These are phyloP conservation scores for Mycena pura DNA, from an alignment of 768 basidiomycete species.

Conservation along the genomic window DNA sequence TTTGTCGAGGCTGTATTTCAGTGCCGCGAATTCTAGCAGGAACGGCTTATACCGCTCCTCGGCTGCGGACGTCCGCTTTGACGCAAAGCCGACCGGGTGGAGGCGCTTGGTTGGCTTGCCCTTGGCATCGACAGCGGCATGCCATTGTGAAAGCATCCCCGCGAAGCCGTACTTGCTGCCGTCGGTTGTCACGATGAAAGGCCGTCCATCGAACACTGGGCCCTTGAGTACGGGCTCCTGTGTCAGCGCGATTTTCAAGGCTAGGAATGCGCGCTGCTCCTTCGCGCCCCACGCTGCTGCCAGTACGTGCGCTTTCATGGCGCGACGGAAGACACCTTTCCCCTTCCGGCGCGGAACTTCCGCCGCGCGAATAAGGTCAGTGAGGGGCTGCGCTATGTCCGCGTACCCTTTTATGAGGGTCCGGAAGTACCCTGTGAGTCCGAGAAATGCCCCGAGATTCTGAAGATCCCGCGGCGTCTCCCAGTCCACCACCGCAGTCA, in stretches of 20 bases:
- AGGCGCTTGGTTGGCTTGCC: slow-evolving; percentile 16
- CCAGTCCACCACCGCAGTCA: slow-evolving; percentile 46
- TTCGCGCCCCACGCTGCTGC: slow-evolving; percentile 14
- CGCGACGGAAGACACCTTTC: slow-evolving; percentile 35
- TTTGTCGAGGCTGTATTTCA: slow-evolving; percentile 28
- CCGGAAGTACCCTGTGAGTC: slow-evolving; percentile 37
- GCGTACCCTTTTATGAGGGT: slow-evolving; percentile 42
- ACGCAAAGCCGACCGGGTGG: slow-evolving; percentile 35
- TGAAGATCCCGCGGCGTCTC: slow-evolving; percentile 11
- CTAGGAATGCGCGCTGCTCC: slow-evolving; percentile 32
- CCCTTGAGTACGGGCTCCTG: slow-evolving; percentile 28
- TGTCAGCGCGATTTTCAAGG: slow-evolving; percentile 30
- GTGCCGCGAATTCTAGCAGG: slow-evolving; percentile 39
- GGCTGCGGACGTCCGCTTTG: slow-evolving; percentile 4
- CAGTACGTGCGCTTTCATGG: slow-evolving; percentile 29
- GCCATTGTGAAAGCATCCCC: slow-evolving; percentile 30
- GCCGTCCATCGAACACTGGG: slow-evolving; percentile 31
- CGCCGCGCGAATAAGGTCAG: slow-evolving; percentile 33
- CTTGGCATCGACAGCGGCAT: slow-evolving; percentile 8
- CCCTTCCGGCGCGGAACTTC: slow-evolving; percentile 25
- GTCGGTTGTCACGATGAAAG: slow-evolving; percentile 38
- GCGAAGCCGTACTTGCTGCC: slow-evolving; percentile 38
- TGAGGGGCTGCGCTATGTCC: slow-evolving; percentile 37
- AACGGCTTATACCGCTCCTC: slow-evolving; percentile 40
- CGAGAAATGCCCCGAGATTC: slow-evolving; percentile 13